Conservation (phyloP, 164 flowering plant species). For the Akebia trifoliata region DNA sequence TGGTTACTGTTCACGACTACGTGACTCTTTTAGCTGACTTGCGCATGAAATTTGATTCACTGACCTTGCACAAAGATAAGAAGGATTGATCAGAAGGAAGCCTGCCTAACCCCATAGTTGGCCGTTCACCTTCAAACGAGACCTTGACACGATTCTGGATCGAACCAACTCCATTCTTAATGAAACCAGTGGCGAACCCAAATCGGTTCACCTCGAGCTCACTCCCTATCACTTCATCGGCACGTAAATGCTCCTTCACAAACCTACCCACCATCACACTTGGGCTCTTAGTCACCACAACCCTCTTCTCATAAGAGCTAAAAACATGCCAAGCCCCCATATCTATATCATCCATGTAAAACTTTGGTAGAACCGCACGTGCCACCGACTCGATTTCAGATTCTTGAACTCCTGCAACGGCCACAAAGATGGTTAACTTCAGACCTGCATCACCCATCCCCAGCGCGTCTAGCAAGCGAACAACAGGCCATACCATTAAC, state of each 20-base stretch:
- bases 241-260: conserved; percentile 71
- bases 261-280: conserved; percentile 84
- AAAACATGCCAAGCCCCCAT: conserved; percentile 75
- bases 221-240: conserved; percentile 66
- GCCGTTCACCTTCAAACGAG: conserved; percentile 35
- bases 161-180: conserved; percentile 23
- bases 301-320: conserved; percentile 45
- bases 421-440: conserved; percentile 57
- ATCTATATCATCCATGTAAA: conserved; percentile 75
- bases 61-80: conserved; percentile 57
- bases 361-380: conserved; percentile 93
- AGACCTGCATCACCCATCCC: conserved; percentile 49
- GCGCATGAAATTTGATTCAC: conserved; percentile 6
- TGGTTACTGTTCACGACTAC: too few species aligned
- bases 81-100: conserved; percentile 17
- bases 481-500: conserved; percentile 63
- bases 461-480: conserved; percentile 34
- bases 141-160: conserved; percentile 25
- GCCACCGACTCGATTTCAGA: conserved; percentile 78
- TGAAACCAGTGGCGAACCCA: conserved; percentile 80
- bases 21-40: too few species aligned
- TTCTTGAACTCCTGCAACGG: conserved; percentile 50
- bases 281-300: conserved; percentile 70
- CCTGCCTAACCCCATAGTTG: conserved; percentile 53
- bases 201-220: conserved; percentile 62